Conservation (phyloP, 495 filamentous ascomycete species). For the Tuber aestivum region DNA sequence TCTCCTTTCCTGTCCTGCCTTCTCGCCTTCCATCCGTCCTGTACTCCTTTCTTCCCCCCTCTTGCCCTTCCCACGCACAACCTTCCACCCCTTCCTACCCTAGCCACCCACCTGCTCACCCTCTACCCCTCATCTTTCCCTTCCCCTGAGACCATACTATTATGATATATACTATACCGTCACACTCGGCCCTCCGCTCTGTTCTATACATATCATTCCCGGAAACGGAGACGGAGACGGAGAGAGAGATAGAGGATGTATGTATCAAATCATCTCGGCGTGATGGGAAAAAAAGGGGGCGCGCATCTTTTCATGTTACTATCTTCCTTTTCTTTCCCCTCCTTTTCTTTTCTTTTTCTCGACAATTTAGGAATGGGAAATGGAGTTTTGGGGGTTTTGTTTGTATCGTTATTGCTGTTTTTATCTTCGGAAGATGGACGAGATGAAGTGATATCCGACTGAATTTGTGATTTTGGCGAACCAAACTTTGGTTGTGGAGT, state of each 20-base stretch:
- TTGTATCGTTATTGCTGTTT: no score
- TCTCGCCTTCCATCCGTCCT: not conserved
- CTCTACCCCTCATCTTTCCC: not conserved
- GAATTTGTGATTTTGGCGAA: not conserved
- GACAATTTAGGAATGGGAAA: not conserved
- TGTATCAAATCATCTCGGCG: not conserved
- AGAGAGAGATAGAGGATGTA: not conserved
- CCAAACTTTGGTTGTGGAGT: not conserved
- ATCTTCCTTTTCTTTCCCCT: not conserved
- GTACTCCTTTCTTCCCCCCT: not conserved
- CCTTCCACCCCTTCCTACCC: not conserved
- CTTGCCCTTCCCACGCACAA: not conserved
- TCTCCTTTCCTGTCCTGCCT: no score
- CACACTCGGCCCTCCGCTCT: not conserved
- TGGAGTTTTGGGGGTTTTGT: conserved; percentile 2
- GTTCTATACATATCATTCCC: not conserved
- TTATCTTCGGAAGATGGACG: not conserved
- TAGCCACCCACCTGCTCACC: not conserved
- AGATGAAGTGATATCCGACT: not conserved
- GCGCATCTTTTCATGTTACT: no score
- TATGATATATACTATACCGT: not conserved
- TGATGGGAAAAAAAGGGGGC: not conserved
- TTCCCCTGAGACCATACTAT: not conserved
- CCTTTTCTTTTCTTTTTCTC: not conserved
- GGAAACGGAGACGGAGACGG: not conserved